Evolutionary conservation across 2,329 filamentous ascomycete species (phyloP), one percentile per base, ranked within the genome.

Genomic region (Geosmithia putterillii): DNA sequence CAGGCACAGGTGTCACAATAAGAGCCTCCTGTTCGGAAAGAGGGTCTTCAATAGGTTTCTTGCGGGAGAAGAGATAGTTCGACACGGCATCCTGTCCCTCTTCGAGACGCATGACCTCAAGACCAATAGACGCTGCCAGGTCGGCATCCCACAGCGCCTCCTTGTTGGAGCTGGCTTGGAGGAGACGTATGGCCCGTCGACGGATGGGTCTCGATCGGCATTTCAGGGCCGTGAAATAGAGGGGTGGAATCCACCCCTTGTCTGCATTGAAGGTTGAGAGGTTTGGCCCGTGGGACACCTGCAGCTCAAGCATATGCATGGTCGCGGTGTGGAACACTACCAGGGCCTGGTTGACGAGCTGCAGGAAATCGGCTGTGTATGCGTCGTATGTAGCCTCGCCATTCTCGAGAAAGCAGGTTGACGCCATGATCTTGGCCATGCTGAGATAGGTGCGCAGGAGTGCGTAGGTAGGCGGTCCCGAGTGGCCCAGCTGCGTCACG

Each of bases 91-190:
- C 28, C 5, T 9, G 28, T 14, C 19, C 15, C 19, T 45, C 43
- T n/a, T 45, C 43, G 2, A 42, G 15, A 9, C 40, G 39, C 20
- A 38, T 38, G 10, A 45, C 39, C 35, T 45, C 43, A 15, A 15
- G 14, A n/a, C 25, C 39, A 17, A 45, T 18, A 8, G 25, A 34
- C 32, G 39, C 43, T 20, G 43, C 43, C 21, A 45, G n/a, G 2
- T 8, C n/a, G 2, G 32, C 9, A 38, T 45, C 43, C 43, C 43
- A 45, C 7, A 42, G 9, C 20, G 39, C 43, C 20, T 45, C 43
- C 18, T 32, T 37, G 21, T 23, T 34, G 3, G 18, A 18, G 7
- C 14, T 21, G 5, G 34, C n/a, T 2, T 14, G 17, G 22, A 45
- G 20, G 12, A 45, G 22, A 7, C 1, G 2, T 6, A 42, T 35